These are phyloP conservation scores for Paramecium caudatum DNA, from an alignment of 73 alveolate species.

Conservation along the genomic window DNA sequence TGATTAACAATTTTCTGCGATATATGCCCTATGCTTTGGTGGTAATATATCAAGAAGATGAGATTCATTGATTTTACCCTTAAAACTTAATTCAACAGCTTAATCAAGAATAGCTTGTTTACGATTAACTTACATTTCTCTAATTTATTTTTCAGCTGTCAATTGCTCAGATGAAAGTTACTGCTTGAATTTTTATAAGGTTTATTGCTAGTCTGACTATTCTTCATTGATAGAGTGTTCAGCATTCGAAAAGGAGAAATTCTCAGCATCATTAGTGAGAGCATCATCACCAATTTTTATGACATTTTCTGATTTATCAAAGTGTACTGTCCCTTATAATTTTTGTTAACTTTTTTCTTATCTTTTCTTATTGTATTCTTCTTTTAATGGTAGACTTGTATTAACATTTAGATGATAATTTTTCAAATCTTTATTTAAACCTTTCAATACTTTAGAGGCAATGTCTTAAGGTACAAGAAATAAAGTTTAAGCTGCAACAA, in stretches of 20 bases:
- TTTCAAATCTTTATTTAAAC: background rate
- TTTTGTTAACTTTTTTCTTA: constrained; percentile 17
- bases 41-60: constrained; percentile 42
- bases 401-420: background rate
- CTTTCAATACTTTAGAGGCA: background rate
- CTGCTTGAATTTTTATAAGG: constrained; percentile 7
- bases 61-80: constrained; percentile 46
- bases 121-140: too few relatives aligned
- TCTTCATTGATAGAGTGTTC: constrained; percentile 43
- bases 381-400: background rate
- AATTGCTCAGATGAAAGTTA: background rate
- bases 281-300: constrained; percentile 50
- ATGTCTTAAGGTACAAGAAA: constrained; percentile 26
- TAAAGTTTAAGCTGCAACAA: constrained; percentile 24
- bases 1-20: constrained; percentile 19
- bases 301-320: constrained; percentile 32
- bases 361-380: constrained; percentile 19
- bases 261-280: constrained; percentile 34
- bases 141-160: constrained; percentile 38
- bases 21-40: constrained; percentile 50
- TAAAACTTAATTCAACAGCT: constrained; percentile 49
- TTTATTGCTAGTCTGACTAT: constrained; percentile 17
- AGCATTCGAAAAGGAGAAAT: constrained; percentile 62
- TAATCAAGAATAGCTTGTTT: constrained; percentile 33
- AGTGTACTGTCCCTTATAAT: background rate